Evolutionary conservation across 2,329 filamentous ascomycete genomes (phyloP), one percentile per base, ranked within the genome.

Genomic region (Colletotrichum trifolii): DNA sequence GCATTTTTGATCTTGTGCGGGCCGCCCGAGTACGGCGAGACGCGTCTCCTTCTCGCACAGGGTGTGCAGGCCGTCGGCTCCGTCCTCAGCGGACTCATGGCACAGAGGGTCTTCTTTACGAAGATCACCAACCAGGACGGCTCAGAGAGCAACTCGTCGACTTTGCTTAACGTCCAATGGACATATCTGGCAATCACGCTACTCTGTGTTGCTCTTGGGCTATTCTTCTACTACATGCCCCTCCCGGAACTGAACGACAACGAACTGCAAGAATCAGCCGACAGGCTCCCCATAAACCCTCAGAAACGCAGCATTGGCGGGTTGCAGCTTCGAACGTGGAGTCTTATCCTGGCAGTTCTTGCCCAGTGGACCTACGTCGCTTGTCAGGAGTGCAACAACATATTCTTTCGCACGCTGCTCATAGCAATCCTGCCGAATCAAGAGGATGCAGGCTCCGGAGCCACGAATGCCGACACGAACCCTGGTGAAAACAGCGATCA

Each of bases 321-420:
- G 2, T 69, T 88, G 6, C 82, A 87, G 68, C 77, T 87, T 34
- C 83, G 85, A 33, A 87, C 84, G 1, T 78, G 83, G 71, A 83
- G 79, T 39, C 82, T 97, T 8, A 86, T 88, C 65, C 83, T 94
- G 64, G 93, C 91, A 0, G 88, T 94, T 0, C 76, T 90, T 40
- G 88, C 91, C 0, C 93, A 96, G 72, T 96, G 92, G 80, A 86
- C 87, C 38, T 96, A 96, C 72, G 89, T 92, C 1, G 91, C 90
- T 8, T 87, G 89, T 0, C 93, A 97, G 71, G 89, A 89, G 71
- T 83, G 81, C 72, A 83, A 87, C 77, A 86, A 83, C 68, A 84
- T 89, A 69, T 90, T 83, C 74, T 89, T 91, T 72, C 76, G 82
- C 13, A 73, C 75, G n/a, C 75, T 89, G 10, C 71, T 89, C 54